A percentile compares a stretch with the other conserved stretches of the same genome.
Conservation (phyloP, 768 basidiomycete genomes). For the Kwoniella newhampshirensis region DNA sequence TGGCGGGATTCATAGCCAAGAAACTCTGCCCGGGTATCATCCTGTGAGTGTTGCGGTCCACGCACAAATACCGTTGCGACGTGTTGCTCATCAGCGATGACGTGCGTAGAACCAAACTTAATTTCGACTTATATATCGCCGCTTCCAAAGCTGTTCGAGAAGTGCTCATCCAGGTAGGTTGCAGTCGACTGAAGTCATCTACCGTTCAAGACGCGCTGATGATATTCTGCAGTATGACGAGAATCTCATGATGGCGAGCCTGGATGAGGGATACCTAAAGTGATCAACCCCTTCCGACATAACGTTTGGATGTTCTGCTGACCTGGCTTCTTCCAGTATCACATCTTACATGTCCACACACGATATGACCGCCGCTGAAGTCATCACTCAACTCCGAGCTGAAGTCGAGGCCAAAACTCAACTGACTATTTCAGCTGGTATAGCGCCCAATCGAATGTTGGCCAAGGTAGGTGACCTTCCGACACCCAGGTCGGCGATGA, state of each 20-base stretch:
- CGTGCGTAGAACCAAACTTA: slow-evolving; percentile 7
- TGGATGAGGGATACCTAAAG: slow-evolving; percentile 93
- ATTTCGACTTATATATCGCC: slow-evolving; percentile 49
- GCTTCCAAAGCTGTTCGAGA: slow-evolving; percentile 62
- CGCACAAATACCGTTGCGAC: no score
- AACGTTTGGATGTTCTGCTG: neutral
- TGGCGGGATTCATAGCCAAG: slow-evolving; percentile 94
- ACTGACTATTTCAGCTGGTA: slow-evolving; percentile 89
- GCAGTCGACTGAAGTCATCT: neutral
- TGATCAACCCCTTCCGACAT: slow-evolving; percentile 53
- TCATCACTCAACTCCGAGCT: slow-evolving; percentile 73
- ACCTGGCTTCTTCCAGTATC: slow-evolving; percentile 59
- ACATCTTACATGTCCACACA: slow-evolving; percentile 77
- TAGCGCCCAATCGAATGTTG: slow-evolving; percentile 94
- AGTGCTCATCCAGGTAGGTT: slow-evolving; percentile 59
- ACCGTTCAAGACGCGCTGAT: neutral
- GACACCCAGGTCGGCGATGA: neutral
- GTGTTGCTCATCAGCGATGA: neutral
- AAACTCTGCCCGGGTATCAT: slow-evolving; percentile 89
- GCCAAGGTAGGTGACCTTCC: slow-evolving; percentile 66
- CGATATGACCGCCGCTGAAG: slow-evolving; percentile 65
- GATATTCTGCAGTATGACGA: slow-evolving; percentile 41
- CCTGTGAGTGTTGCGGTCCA: slow-evolving; percentile 53
- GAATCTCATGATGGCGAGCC: slow-evolving; percentile 61
- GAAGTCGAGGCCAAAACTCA: slow-evolving; percentile 73